phyloP scores from a whole-genome alignment of 805 yeast genomes.

The Wickerhamomyces ciferrii region DNA sequence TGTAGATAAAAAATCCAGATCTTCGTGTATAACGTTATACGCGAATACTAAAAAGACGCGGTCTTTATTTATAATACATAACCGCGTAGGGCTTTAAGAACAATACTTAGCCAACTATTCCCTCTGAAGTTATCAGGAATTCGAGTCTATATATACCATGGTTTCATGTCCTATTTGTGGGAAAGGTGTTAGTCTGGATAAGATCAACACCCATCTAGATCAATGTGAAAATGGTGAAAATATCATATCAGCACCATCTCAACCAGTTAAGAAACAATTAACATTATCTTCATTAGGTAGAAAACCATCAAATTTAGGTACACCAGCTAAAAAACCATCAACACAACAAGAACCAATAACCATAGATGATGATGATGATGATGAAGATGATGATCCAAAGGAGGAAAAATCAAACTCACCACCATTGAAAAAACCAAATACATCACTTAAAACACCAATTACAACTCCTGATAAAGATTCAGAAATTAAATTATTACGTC shows the following conservation, averaged over 20 bases:
- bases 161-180: conserved; percentile 23
- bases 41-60: not conserved
- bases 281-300: not conserved
- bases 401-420: not conserved
- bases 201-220: conserved; percentile 20
- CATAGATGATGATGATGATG: conserved; percentile 1
- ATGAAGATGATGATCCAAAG: not conserved
- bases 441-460: not conserved
- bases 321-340: not conserved
- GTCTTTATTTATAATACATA: too few species aligned
- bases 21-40: not conserved
- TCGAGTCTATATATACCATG: too few species aligned
- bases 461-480: conserved; percentile 5
- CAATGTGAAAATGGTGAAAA: conserved; percentile 11
- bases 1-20: not conserved
- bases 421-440: not conserved
- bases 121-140: too few species aligned
- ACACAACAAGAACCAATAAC: not conserved
- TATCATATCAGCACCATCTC: not conserved
- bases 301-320: not conserved
- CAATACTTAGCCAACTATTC: too few species aligned
- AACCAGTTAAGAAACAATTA: not conserved
- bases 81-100: not conserved
- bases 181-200: conserved; percentile 7
- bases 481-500: conserved; percentile 12